Base-by-base conservation (phyloP, 1,284 basidiomycete genomes). In the Fistulina hepatica region DNA sequence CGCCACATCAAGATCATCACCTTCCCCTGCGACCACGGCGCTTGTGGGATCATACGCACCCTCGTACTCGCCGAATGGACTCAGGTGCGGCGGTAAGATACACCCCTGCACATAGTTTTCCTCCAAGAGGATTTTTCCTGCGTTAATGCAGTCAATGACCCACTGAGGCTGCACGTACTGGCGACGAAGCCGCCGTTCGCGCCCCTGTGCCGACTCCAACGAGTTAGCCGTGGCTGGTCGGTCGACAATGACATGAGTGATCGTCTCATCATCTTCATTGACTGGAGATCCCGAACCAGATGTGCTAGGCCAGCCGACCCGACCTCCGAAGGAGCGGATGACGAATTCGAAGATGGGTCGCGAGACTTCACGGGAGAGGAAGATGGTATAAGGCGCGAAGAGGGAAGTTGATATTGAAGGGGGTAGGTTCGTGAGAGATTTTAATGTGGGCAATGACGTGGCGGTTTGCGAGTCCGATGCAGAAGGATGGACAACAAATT, bases 81-180 rank as follows among this genome's bases (percentile, higher is more conserved):
- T 94, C 45, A 98, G 59, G 64, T 98, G 95, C 22, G 95, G 93
- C 5, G 95, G 95, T 31, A 98, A 72, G 2, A 76, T 76, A 49
- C 79, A 76, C 2, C 93, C 95, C 48, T 92, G 92, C 8, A 69
- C 72, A 56, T 98, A 98, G 33, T 76, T 68, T 41, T 84, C 92
- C 49, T 93, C 86, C 1, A 90, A 71, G 22, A 97, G 69, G 40
- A 97, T 71, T 56, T 74, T 88, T 13, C 80, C 76, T 16, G 80
- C 74, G 58, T 98, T 98, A 53, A 95, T 80, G 55, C 86, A 95
- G 60, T 99, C 95, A 23, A 93, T 86, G 20, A 97, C 75, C 94
- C 95, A 98, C 60, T 98, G 95, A 12, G 95, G 95, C 60, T 98
- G 95, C 7, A 98, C 73, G 60, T 86, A 90, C 50, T 88, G 89